Percentiles rank a stretch among this genome's conserved stretches.
phyloP scores from a whole-genome alignment of 768 basidiomycete species.

The Gymnopilus junonius region DNA sequence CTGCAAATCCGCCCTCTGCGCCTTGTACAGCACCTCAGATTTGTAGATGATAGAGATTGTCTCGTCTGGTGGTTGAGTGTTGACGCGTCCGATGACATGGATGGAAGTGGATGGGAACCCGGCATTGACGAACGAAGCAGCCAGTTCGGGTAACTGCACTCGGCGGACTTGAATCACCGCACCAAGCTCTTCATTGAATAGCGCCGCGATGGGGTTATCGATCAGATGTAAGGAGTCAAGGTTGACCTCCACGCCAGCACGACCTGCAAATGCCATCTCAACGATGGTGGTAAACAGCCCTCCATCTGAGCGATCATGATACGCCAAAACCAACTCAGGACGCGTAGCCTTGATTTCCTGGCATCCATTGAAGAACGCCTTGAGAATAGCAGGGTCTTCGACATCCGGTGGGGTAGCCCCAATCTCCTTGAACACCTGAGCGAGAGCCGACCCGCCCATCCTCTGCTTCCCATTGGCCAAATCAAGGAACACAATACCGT shows the following conservation, averaged over 20 bases:
- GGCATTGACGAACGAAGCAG: conserved; percentile 60
- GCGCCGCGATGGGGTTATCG: conserved; percentile 62
- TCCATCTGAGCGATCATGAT: conserved; percentile 98
- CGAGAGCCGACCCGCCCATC: conserved; percentile 92
- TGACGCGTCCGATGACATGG: conserved; percentile 77
- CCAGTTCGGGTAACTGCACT: conserved; percentile 57
- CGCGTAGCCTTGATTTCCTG: conserved; percentile 63
- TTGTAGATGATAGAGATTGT: conserved; percentile 63
- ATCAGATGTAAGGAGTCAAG: conserved; percentile 60
- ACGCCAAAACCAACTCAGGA: conserved; percentile 80
- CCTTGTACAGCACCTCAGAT: conserved; percentile 58
- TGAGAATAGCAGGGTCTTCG: conserved; percentile 73
- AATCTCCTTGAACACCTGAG: conserved; percentile 94
- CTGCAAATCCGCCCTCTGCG: conserved; percentile 75
- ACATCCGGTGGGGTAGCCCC: conserved; percentile 89
- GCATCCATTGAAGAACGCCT: conserved; percentile 83
- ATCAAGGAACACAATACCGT: conserved; percentile 91
- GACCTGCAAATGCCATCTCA: conserved; percentile 96
- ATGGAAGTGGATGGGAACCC: conserved; percentile 82
- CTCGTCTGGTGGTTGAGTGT: conserved; percentile 53
- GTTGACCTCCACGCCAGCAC: conserved; percentile 76
- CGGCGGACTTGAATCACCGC: conserved; percentile 87
- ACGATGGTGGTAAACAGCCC: conserved; percentile 90
- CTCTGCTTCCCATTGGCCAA: conserved; percentile 81
- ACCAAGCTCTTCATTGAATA: conserved; percentile 98